Percentiles rank a stretch among this genome's conserved stretches.
phyloP scores from a whole-genome alignment of 768 basidiomycete species.

The Mycena vulgaris region DNA sequence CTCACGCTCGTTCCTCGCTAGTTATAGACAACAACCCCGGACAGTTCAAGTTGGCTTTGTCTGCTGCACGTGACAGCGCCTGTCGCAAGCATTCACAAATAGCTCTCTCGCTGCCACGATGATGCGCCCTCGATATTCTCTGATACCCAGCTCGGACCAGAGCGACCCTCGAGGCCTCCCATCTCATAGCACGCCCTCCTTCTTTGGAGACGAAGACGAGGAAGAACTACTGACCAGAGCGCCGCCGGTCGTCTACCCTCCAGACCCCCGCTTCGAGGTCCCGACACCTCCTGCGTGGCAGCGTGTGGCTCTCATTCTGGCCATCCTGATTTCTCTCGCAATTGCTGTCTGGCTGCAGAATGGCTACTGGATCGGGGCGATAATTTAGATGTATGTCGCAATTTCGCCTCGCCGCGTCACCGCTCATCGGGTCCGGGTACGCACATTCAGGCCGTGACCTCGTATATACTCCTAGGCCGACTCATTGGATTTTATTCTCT shows the following conservation, averaged over 20 bases:
- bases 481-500: too few relatives aligned
- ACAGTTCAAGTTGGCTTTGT: too few relatives aligned
- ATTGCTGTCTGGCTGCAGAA: slow-evolving; percentile 36
- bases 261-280: slow-evolving; percentile 33
- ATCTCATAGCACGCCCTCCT: slow-evolving; percentile 4
- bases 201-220: slow-evolving; percentile 35
- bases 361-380: slow-evolving; percentile 30
- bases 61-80: too few relatives aligned
- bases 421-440: too few relatives aligned
- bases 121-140: slow-evolving; percentile 29
- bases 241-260: slow-evolving; percentile 25
- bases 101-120: too few relatives aligned
- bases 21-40: too few relatives aligned
- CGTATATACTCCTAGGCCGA: too few relatives aligned
- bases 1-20: too few relatives aligned
- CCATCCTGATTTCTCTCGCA: slow-evolving; percentile 12
- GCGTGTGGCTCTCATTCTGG: slow-evolving; percentile 30
- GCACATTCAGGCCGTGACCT: too few relatives aligned
- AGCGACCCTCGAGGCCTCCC: background rate
- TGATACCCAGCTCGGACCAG: slow-evolving; percentile 20
- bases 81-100: too few relatives aligned
- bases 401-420: too few relatives aligned
- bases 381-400: background rate
- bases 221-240: slow-evolving; percentile 34
- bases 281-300: slow-evolving; percentile 32